A percentile compares a stretch with the other conserved stretches of the same genome.
These are phyloP conservation scores for Amanita rubescens DNA, from an alignment of 768 basidiomycete species.

Conservation along the genomic window DNA sequence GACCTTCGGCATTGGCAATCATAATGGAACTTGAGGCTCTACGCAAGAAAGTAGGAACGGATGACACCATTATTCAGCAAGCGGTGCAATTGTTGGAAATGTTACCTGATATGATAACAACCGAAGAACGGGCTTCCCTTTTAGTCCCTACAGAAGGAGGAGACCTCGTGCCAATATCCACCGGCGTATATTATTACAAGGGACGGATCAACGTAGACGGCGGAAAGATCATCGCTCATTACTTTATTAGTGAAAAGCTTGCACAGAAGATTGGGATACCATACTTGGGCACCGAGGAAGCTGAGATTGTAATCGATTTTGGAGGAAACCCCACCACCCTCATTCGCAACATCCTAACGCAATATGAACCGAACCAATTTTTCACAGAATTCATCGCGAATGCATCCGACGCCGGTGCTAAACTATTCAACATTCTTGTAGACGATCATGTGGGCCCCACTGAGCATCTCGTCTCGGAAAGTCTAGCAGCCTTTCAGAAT, in stretches of 20 bases:
- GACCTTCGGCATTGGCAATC: conserved; percentile 25
- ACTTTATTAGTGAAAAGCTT: conserved; percentile 23
- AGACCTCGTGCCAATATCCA: conserved; percentile 19
- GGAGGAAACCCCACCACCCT: conserved; percentile 34
- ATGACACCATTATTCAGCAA: conserved; percentile 12
- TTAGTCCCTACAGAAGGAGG: conserved; percentile 27
- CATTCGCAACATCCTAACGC: conserved; percentile 32
- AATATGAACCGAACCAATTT: conserved; percentile 37
- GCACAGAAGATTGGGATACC: conserved; percentile 23
- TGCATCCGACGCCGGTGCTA: conserved; percentile 42
- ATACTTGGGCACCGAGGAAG: conserved; percentile 28
- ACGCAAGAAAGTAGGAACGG: conserved; percentile 2
- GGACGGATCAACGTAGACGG: conserved; percentile 18
- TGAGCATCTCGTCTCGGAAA: conserved; percentile 22
- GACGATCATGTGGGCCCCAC: conserved; percentile 20
- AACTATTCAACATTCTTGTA: conserved; percentile 31
- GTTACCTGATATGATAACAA: conserved; percentile 16
- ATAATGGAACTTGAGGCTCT: conserved; percentile 19
- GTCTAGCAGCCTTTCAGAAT: conserved; percentile 27
- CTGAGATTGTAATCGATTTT: conserved; percentile 29
- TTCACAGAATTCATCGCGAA: conserved; percentile 48
- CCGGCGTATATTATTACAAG: conserved; percentile 36
- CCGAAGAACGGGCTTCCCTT: conserved; percentile 19
- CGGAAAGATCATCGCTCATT: conserved; percentile 21
- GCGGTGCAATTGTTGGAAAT: conserved; percentile 24